Evolutionary conservation across 1,284 basidiomycete species (phyloP), one percentile per base, ranked within the genome.

Genomic region (Puccinia polysora): DNA sequence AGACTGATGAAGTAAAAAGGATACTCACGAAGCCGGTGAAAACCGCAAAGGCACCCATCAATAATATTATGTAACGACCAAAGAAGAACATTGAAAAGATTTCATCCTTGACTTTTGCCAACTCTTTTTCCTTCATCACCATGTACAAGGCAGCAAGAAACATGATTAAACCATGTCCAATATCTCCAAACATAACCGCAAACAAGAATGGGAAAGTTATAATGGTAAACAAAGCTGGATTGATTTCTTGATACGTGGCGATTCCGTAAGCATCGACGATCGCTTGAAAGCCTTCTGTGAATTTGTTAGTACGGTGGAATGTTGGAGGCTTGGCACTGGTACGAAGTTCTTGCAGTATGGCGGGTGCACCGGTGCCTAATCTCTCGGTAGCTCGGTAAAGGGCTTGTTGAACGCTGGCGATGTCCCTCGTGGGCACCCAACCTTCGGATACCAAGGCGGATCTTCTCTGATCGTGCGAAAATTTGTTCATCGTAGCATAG

Each of bases 171-270:
- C 92, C 96, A 81, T 99, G 95, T 10, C 96, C 96, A 79, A 98
- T 90, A 81, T 99, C 95, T 78, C 95, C 96, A 80, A 99, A 99
- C 95, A 99, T 98, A 82, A 97, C 91, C 12, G 94, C 95, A 78
- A 98, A 99, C 77, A 99, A 82, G 86, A 99, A 98, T 0, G 96
- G 96, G 85, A 97, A 97, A 1, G 92, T 95, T 78, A 93, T 86
- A 77, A 96, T 86, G 2, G 93, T 90, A 80, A 93, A 95, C 47
- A 98, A 82, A 75, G 95, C 96, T 10, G 96, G 95, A 80, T 98
- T 98, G 81, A 94, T 88, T 82, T 99, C 96, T 81, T 97, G 90
- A 81, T 99, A 98, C 1, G 87, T 87, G 12, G 93, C 91, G 67
- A 91, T 87, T 78, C 95, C 96, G 80, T 99, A 99, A 69, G 89